phyloP scores from a whole-genome alignment of 192 early-diverging fungal species.

The Entophlyctis luteolus region DNA sequence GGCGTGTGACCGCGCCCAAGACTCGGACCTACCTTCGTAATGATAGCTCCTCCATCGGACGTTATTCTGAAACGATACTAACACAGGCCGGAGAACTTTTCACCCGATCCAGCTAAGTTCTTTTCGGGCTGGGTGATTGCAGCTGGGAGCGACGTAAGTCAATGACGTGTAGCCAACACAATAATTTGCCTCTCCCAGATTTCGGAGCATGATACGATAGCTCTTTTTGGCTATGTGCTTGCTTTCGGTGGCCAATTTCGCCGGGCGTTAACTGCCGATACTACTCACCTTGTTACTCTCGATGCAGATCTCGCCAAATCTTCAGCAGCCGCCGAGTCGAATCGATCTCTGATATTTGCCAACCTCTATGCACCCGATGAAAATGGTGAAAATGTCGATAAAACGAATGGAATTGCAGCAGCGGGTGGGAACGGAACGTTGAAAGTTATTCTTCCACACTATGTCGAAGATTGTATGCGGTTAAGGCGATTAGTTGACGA shows the following conservation, averaged over 20 bases:
- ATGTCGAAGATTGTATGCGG: conserved; percentile 66
- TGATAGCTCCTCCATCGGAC: neutral
- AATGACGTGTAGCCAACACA: neutral
- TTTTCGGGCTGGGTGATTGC: conserved; percentile 47
- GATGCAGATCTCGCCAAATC: conserved; percentile 17
- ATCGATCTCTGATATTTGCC: neutral
- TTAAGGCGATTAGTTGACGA: conserved; percentile 48
- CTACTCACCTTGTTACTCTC: conserved; percentile 41
- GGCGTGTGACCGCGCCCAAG: neutral
- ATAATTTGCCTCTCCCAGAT: neutral
- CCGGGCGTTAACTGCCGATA: conserved; percentile 26
- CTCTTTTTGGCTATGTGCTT: conserved; percentile 37
- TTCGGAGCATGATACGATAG: conserved; percentile 28
- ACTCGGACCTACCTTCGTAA: neutral
- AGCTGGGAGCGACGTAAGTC: conserved; percentile 31
- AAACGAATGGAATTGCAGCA: conserved; percentile 41
- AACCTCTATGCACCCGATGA: neutral
- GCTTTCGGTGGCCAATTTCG: conserved; percentile 46
- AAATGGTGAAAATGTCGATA: neutral
- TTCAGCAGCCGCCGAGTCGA: neutral
- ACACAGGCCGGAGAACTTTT: conserved; percentile 34
- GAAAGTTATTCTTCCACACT: conserved; percentile 65
- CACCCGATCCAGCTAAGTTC: conserved; percentile 41
- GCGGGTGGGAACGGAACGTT: no score
- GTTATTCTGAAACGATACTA: neutral